Conservation (phyloP, 2,329 filamentous ascomycete species). For the Ascochyta rabiei region DNA sequence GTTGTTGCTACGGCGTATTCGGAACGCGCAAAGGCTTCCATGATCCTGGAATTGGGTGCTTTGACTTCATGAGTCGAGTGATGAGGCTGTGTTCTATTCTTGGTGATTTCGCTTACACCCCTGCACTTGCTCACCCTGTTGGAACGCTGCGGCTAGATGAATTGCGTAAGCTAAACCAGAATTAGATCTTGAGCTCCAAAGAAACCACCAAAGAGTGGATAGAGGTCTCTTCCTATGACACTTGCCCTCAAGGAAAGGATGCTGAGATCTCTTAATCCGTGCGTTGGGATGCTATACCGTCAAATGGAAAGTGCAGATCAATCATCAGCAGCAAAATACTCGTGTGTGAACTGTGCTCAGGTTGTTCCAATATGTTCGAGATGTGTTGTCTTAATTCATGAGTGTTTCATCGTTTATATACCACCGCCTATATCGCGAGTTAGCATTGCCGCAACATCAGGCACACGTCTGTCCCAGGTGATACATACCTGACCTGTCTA, state of each 20-base stretch:
- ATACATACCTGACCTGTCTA: slow-evolving; percentile 44
- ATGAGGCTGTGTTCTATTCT: slow-evolving; percentile 14
- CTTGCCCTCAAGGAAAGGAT: background rate
- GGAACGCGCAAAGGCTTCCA: background rate
- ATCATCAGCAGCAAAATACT: background rate
- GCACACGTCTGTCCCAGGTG: background rate
- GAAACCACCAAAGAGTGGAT: background rate
- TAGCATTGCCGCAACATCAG: background rate
- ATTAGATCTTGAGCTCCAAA: background rate
- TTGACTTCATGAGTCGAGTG: background rate
- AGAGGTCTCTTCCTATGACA: background rate
- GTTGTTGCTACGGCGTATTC: background rate
- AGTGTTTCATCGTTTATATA: background rate
- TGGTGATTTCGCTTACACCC: slow-evolving; percentile 3
- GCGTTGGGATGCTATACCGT: background rate
- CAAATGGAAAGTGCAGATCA: background rate
- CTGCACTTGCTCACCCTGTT: slow-evolving; percentile 1
- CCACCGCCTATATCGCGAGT: slow-evolving; percentile 5
- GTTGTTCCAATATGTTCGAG: background rate
- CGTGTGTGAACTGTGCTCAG: background rate
- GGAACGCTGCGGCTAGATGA: slow-evolving; percentile 8
- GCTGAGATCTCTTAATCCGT: background rate
- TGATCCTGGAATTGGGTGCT: too few relatives aligned
- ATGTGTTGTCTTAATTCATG: background rate
- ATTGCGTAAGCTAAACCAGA: slow-evolving; percentile 5